Conservation (phyloP, 768 basidiomycete species). For the Xanthoconium purpureum region DNA sequence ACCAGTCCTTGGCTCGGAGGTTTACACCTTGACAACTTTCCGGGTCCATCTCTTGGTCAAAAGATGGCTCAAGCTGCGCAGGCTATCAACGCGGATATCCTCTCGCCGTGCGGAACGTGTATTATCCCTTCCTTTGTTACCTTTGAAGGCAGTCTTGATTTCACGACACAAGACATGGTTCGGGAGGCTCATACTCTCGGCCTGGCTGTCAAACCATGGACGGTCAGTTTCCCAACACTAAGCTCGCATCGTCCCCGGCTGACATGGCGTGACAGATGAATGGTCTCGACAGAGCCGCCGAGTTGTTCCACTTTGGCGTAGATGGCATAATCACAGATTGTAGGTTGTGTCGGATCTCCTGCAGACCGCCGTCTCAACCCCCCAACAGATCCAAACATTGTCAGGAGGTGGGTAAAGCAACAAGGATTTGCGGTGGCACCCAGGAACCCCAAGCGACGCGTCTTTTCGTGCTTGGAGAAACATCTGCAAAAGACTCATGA, state of each 20-base stretch:
- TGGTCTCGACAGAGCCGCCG: constrained; percentile 56
- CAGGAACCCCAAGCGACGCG: constrained; percentile 53
- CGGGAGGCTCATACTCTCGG: constrained; percentile 60
- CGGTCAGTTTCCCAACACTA: constrained; percentile 41
- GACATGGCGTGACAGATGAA: constrained; percentile 47
- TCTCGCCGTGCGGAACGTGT: constrained; percentile 57
- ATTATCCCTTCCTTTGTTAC: constrained; percentile 43
- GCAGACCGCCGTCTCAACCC: not conserved
- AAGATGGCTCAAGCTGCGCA: constrained; percentile 69
- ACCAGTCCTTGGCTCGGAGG: constrained; percentile 70
- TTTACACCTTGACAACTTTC: constrained; percentile 57
- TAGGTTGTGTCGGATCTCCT: constrained; percentile 17
- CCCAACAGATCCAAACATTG: constrained; percentile 46
- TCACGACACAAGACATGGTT: constrained; percentile 69
- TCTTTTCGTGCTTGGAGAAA: constrained; percentile 58
- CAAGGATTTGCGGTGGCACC: constrained; percentile 53
- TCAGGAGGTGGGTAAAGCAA: constrained; percentile 57
- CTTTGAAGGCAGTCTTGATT: constrained; percentile 44
- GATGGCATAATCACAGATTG: constrained; percentile 82
- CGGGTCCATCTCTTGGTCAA: constrained; percentile 54
- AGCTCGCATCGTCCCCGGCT: not conserved
- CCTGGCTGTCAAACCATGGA: constrained; percentile 70
- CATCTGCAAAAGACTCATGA: constrained; percentile 28
- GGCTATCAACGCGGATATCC: constrained; percentile 57
- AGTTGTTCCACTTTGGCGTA: constrained; percentile 55